Conservation (phyloP, 1,284 basidiomycete species). For the Marasmius oreades region DNA sequence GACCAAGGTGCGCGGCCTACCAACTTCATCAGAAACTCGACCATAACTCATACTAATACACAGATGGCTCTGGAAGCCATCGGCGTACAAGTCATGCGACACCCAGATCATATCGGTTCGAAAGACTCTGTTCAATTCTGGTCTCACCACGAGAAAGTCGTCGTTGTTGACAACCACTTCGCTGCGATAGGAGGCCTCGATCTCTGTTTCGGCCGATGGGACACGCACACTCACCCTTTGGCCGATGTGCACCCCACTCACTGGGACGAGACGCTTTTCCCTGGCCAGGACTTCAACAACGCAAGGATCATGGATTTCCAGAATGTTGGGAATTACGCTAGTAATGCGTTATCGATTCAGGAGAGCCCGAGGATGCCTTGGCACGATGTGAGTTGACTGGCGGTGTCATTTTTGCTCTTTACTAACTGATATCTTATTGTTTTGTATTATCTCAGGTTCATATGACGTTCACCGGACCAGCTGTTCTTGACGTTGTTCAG, state of each 20-base stretch:
- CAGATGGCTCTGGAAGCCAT: conserved; percentile 75
- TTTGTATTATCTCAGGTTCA: conserved; percentile 49
- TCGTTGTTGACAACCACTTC: conserved; percentile 82
- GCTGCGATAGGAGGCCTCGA: conserved; percentile 86
- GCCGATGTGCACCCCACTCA: conserved; percentile 89
- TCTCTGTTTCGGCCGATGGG: conserved; percentile 94
- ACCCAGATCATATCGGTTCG: conserved; percentile 86
- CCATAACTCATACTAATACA: conserved; percentile 3
- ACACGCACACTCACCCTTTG: conserved; percentile 81
- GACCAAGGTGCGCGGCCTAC: conserved; percentile 58
- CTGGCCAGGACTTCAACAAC: conserved; percentile 94
- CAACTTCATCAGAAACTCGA: background rate
- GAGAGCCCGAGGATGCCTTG: conserved; percentile 84
- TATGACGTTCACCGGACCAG: conserved; percentile 81
- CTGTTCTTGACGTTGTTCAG: conserved; percentile 85
- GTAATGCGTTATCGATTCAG: conserved; percentile 68
- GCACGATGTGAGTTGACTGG: conserved; percentile 67
- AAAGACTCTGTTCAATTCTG: conserved; percentile 77
- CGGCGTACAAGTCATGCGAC: conserved; percentile 85
- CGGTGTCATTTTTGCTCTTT: conserved; percentile 11
- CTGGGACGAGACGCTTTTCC: conserved; percentile 76
- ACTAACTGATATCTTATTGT: conserved; percentile 1
- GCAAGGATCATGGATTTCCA: conserved; percentile 80
- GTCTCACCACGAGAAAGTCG: conserved; percentile 85
- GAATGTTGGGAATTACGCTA: conserved; percentile 76